phyloP scores from a whole-genome alignment of 1,139 yeast species.

The Groenewaldozyma sp. region DNA sequence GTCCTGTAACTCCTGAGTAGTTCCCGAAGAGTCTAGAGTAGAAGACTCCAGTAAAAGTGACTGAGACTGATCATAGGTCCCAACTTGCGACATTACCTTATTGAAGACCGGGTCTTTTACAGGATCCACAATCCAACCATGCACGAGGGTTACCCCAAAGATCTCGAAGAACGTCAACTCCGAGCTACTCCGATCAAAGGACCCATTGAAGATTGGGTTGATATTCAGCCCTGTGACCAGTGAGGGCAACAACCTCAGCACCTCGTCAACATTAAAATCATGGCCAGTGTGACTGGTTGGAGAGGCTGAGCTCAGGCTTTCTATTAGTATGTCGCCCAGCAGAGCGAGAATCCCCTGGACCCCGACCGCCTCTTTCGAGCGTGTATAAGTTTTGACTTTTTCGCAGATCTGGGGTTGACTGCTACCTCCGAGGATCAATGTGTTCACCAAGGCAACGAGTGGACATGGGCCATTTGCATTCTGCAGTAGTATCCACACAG shows the following conservation, averaged over 20 bases:
- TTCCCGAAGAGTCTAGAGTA: slow-evolving; percentile 6
- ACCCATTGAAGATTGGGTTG: slow-evolving; percentile 62
- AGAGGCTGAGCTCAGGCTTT: not conserved
- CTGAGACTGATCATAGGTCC: slow-evolving; percentile 41
- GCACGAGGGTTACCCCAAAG: slow-evolving; percentile 40
- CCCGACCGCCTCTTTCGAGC: slow-evolving; percentile 18
- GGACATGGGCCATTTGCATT: slow-evolving; percentile 88
- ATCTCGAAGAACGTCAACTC: slow-evolving; percentile 38
- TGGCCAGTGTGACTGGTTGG: slow-evolving; percentile 7
- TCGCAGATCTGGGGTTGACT: not conserved
- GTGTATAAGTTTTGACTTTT: slow-evolving; percentile 12
- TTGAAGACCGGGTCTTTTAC: slow-evolving; percentile 25
- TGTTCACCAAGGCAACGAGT: slow-evolving; percentile 68
- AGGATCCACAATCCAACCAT: slow-evolving; percentile 40
- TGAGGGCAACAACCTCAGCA: slow-evolving; percentile 48
- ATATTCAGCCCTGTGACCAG: slow-evolving; percentile 67
- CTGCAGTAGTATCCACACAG: slow-evolving; percentile 52
- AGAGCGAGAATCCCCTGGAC: slow-evolving; percentile 25
- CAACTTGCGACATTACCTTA: slow-evolving; percentile 26
- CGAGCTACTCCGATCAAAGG: slow-evolving; percentile 41
- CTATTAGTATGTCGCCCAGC: slow-evolving; percentile 31
- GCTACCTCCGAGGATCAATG: slow-evolving; percentile 34
- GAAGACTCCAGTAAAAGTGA: slow-evolving; percentile 23
- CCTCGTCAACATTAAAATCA: slow-evolving; percentile 28
- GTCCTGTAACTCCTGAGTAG: slow-evolving; percentile 8